Base-by-base conservation (phyloP, 768 basidiomycete species). In the Basidioascus undulatus region DNA sequence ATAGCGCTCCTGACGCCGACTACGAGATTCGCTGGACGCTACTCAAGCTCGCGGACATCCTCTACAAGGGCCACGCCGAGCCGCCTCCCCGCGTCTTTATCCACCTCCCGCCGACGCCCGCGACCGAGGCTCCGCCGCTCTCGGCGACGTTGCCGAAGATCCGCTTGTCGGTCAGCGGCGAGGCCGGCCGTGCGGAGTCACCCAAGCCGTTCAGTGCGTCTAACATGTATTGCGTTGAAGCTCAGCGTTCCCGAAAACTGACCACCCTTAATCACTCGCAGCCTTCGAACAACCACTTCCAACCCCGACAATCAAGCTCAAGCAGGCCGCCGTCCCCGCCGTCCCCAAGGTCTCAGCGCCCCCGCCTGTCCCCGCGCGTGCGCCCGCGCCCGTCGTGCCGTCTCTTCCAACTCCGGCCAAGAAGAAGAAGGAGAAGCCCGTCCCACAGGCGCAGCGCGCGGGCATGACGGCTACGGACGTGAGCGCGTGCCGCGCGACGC, bases 21-120 rank as follows among this genome's bases (percentile, higher is more conserved):
- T 68, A 80, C 51, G 80, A 89, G 60, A 77, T 87, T 31, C 75
- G 86, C 35, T 81, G 83, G 72, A 81, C 76, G 47, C 61, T 89
- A 37, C 65, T 96, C 51, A 94, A 96, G 58, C 62, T 92, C 19
- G 82, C 81, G 5, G 89, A 94, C 51, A 65, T 89, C 16, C 67
- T 84, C 32, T 74, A 87, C 49, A 72, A 75, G 39, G 77, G 81
- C 19, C 63, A 72, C 3, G 73, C 81, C 43, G 89, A 96, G 58
- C 66, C 72, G 2, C 63, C 77, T 6, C 87, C 87, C 1, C 84
- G 81, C 43, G 74, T 87, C 46, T 79, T 72, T 35, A 73, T 87
- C 37, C 78, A 82, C 49, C 70, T 86, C 40, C 68, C 71, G 7
- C 62, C 69, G 21, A 82, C 79, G 2, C 81, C 84, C 12, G 65